A percentile compares a stretch with the other conserved stretches of the same genome.
Conservation (phyloP, 108 stramenopile genomes). For the Discostella stelligeroides region DNA sequence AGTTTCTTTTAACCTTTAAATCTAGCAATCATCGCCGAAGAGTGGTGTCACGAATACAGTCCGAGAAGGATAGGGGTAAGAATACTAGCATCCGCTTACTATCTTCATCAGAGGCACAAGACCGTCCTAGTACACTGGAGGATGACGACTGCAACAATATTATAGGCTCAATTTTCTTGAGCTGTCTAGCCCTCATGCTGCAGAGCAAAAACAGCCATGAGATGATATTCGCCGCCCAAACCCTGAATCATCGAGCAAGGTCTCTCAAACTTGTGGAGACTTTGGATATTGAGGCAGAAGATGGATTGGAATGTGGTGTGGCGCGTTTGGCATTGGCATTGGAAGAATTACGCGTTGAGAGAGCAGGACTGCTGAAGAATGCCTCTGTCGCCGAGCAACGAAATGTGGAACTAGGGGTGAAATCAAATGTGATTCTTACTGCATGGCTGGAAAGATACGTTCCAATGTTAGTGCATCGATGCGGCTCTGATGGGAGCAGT, state of each 20-base stretch:
- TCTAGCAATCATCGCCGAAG: conserved; percentile 65
- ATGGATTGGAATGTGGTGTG: conserved; percentile 41
- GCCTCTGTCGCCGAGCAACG: not conserved
- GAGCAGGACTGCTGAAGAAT: not conserved
- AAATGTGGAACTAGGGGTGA: conserved; percentile 5
- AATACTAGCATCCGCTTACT: too few species aligned
- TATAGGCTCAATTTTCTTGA: conserved; percentile 36
- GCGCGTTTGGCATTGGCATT: conserved; percentile 34
- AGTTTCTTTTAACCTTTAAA: conserved; percentile 66
- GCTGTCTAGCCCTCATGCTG: conserved; percentile 26
- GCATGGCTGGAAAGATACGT: conserved; percentile 42
- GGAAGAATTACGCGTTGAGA: conserved; percentile 21
- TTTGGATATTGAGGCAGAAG: conserved; percentile 47
- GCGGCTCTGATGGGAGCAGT: conserved; percentile 3
- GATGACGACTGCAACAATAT: not conserved
- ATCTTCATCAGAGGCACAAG: not conserved
- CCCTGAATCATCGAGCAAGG: conserved; percentile 33
- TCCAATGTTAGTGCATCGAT: conserved; percentile 32
- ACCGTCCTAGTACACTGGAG: not conserved
- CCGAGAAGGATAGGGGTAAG: conserved; percentile 18
- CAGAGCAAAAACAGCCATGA: conserved; percentile 13
- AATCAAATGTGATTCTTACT: conserved; percentile 17
- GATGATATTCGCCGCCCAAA: conserved; percentile 47
- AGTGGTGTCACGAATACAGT: conserved; percentile 34
- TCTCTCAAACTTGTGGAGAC: conserved; percentile 40